Evolutionary conservation across 768 basidiomycete species (phyloP), one percentile per base, ranked within the genome.

Genomic region (Nevesoporus exiguus): DNA sequence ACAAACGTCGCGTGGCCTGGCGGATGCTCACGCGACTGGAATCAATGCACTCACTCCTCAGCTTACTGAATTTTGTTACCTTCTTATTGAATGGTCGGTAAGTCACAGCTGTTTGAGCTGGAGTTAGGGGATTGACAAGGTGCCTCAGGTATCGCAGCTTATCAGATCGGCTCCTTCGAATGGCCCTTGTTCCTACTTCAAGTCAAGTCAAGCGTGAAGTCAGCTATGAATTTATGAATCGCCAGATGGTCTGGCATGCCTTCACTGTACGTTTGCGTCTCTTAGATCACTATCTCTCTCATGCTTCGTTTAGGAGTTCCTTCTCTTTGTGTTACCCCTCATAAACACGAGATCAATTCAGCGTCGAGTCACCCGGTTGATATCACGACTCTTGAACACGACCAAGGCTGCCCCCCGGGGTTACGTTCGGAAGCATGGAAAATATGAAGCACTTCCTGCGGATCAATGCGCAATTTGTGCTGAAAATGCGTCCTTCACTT

Each of bases 221-320:
- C 47, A 96, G 91, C 65, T 99, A 97, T 71, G 97, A 98, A 66
- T 98, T 94, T 65, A 96, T 98, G 92, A 98, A 98, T 64, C 89
- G 97, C 61, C 96, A 98, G 70, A 90, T 99, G 81, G 97, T 99
- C 51, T 99, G 97, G 97, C 92, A 95, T 66, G 91, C 93, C 0
- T 96, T 98, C 70, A 98, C 97, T 7, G 96, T 96, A 65, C 51
- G 90, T 47, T 31, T 24, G 21, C 24, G 22, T 33, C 21, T 40
- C 25, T 47, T 31, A 44, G 15, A 21, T 29, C 31, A 30, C 30
- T 3, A 30, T 22, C 14, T 46, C 33, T 40, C 54, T 57, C 43
- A 59, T n/a, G 47, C 22, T 9, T 50, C 57, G n/a, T 37, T 27
- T 58, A 98, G 96, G 95, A 98, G 81, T 98, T 98, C 71, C 77